A percentile compares a stretch with the other conserved stretches of the same genome.
Evolutionary conservation across 305 asterid genomes (phyloP).

Genomic region (Fraxinus albicans): DNA sequence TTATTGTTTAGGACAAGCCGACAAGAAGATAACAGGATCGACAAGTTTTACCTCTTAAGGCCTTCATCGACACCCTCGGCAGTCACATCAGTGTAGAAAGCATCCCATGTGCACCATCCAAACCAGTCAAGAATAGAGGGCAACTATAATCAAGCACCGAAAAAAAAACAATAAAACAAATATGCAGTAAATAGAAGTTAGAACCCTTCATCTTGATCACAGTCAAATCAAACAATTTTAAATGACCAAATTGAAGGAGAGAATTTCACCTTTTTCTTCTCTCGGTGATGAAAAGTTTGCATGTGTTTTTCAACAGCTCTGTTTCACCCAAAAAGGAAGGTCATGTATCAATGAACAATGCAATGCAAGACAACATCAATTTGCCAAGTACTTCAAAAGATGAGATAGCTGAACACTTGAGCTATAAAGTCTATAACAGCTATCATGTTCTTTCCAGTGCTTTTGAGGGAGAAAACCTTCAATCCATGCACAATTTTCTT

Average conservation of each 20-base stretch:
- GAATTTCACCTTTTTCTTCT: slow-evolving; percentile 70
- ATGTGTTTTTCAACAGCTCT: slow-evolving; percentile 83
- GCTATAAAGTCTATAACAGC: neutral
- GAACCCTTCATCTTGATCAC: neutral
- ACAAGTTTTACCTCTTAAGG: slow-evolving; percentile 56
- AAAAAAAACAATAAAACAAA: slow-evolving; percentile 7
- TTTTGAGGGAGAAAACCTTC: neutral
- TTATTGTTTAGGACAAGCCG: neutral
- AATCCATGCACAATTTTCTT: neutral
- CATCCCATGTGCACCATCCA: slow-evolving; percentile 99
- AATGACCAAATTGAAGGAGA: slow-evolving; percentile 4
- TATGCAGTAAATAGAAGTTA: slow-evolving; percentile 1
- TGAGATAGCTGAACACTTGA: neutral
- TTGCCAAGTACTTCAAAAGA: neutral
- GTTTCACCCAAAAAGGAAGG: slow-evolving; percentile 21
- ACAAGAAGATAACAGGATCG: neutral
- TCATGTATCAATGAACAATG: neutral
- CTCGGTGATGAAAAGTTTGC: slow-evolving; percentile 91
- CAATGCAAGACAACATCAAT: neutral
- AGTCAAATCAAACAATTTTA: slow-evolving; percentile 6
- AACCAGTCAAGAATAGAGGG: slow-evolving; percentile 91
- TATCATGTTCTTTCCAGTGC: neutral
- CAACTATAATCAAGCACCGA: slow-evolving; percentile 40
- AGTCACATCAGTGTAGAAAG: slow-evolving; percentile 95
- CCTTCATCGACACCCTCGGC: slow-evolving; percentile 98